Percentiles rank a stretch among this genome's conserved stretches.
Conservation (phyloP, 768 basidiomycete species). For the Trametes villosa region DNA sequence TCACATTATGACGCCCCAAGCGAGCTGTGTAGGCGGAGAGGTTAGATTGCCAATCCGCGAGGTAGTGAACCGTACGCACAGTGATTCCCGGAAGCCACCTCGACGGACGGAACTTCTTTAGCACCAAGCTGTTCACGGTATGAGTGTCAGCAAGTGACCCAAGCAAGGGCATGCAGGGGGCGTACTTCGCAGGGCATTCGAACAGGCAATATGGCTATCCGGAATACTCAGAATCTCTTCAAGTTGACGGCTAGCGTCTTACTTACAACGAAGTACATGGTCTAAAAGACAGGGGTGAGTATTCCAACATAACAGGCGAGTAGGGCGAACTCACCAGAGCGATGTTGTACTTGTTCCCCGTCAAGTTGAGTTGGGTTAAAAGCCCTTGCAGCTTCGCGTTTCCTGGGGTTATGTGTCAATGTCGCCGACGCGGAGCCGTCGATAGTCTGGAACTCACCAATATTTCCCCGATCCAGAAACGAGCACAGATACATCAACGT, state of each 20-base stretch:
- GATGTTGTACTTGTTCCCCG: slow-evolving; percentile 65
- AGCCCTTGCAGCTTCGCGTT: slow-evolving; percentile 49
- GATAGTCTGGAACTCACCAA: slow-evolving; percentile 18
- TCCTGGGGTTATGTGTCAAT: slow-evolving; percentile 10
- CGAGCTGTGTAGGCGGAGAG: slow-evolving; percentile 45
- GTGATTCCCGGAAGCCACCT: slow-evolving; percentile 72
- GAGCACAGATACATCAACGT: slow-evolving; percentile 37
- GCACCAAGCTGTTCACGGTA: slow-evolving; percentile 42
- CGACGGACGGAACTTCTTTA: slow-evolving; percentile 68
- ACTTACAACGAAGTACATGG: slow-evolving; percentile 71
- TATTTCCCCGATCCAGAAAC: slow-evolving; percentile 37
- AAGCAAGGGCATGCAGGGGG: background rate
- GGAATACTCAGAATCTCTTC: background rate
- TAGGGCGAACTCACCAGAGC: slow-evolving; percentile 50
- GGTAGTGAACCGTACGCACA: slow-evolving; percentile 37
- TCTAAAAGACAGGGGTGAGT: slow-evolving; percentile 40
- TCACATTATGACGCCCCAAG: slow-evolving; percentile 69
- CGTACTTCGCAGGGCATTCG: slow-evolving; percentile 10
- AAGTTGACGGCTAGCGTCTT: background rate
- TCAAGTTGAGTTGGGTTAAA: slow-evolving; percentile 54
- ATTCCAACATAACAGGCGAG: background rate
- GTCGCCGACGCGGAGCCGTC: too few species aligned
- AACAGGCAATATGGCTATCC: slow-evolving; percentile 12
- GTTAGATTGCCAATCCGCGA: background rate
- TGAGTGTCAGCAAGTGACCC: background rate